These are phyloP conservation scores for Fusarium bactridioides DNA, from an alignment of 2,329 filamentous ascomycete species.

Conservation along the genomic window DNA sequence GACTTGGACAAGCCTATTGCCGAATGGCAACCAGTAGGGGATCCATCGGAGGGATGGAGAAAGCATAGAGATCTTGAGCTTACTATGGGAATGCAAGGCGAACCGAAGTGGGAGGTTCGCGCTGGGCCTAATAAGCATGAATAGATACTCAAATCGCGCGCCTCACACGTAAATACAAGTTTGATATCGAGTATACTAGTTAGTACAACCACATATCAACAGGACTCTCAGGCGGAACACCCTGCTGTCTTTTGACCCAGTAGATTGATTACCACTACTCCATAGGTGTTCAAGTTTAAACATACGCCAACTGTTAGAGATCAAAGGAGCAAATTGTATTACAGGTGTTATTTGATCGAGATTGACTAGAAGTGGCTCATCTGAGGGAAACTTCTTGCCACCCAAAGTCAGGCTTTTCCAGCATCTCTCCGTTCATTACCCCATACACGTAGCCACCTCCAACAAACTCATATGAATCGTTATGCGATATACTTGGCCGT, in stretches of 20 bases:
- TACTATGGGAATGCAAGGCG: not conserved
- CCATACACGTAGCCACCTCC: not conserved
- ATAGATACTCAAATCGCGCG: no score
- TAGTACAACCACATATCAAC: not conserved
- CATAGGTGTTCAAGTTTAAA: no score
- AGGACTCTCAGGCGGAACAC: no score
- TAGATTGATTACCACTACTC: no score
- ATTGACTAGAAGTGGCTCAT: not conserved
- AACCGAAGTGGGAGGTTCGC: not conserved
- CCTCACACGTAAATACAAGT: not conserved
- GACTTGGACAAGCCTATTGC: not conserved
- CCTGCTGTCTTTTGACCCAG: no score
- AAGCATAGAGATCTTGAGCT: not conserved
- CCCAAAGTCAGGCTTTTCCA: not conserved
- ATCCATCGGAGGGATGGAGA: not conserved
- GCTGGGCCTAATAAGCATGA: not conserved
- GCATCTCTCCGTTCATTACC: not conserved
- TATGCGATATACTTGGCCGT: not conserved
- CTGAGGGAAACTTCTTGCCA: not conserved
- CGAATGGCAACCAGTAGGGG: not conserved
- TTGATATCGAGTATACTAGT: not conserved
- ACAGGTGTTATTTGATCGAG: no score
- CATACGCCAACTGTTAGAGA: rapidly evolving
- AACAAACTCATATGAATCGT: not conserved
- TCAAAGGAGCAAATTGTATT: no score